Conservation (phyloP, 805 yeast genomes). For the Ogataea wickerhamii region DNA sequence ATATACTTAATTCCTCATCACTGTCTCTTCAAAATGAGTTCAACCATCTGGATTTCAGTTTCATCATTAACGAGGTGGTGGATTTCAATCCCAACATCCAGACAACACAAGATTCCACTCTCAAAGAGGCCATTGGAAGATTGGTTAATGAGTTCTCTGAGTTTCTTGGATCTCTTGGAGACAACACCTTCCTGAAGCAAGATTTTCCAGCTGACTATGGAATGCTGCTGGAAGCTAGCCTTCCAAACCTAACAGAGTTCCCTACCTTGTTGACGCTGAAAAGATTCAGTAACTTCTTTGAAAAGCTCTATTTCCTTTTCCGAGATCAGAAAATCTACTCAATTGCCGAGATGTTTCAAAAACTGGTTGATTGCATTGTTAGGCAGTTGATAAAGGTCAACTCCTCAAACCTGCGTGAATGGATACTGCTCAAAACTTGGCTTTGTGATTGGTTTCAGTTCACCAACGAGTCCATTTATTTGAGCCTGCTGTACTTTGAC, state of each 20-base stretch:
- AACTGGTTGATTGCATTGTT: slow-evolving; percentile 1
- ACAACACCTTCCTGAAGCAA: neutral
- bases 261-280: neutral
- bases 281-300: slow-evolving; percentile 1
- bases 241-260: neutral
- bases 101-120: neutral
- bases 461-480: slow-evolving; percentile 6
- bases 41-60: slow-evolving; percentile 2
- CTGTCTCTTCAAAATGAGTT: slow-evolving; percentile 2
- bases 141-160: slow-evolving; percentile 2
- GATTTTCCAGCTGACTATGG: neutral
- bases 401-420: slow-evolving; percentile 8
- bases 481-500: slow-evolving; percentile 9
- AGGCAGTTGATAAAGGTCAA: neutral
- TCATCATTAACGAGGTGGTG: slow-evolving; percentile 2
- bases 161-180: neutral
- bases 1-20: slow-evolving; percentile 1
- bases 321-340: slow-evolving; percentile 2
- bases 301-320: slow-evolving; percentile 3
- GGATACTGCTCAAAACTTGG: slow-evolving; percentile 12
- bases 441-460: slow-evolving; percentile 11
- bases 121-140: neutral
- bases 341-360: slow-evolving; percentile 1
- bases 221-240: too few species aligned
- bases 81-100: neutral